phyloP scores from a whole-genome alignment of 2,329 filamentous ascomycete genomes.

The Westerdykella ornata region DNA sequence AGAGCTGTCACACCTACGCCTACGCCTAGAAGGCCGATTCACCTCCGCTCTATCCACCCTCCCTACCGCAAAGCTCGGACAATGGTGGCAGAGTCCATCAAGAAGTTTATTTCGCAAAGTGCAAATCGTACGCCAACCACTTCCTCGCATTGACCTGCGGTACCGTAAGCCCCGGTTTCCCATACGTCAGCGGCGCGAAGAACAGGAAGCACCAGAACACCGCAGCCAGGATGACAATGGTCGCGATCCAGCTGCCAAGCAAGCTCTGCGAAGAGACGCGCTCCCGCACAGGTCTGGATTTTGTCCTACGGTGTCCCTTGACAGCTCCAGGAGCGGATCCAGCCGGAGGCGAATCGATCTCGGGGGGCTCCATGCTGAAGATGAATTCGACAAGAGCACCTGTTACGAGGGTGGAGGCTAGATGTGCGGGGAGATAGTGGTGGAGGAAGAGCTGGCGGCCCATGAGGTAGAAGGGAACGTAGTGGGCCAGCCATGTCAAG shows the following conservation, averaged over 20 bases:
- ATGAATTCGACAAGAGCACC: constrained; percentile 92
- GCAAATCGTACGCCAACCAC: constrained; percentile 94
- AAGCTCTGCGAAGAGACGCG: constrained; percentile 74
- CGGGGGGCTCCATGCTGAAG: constrained; percentile 76
- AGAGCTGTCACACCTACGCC: no score
- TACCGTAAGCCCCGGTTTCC: constrained; percentile 78
- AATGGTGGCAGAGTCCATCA: background rate
- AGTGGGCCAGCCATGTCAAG: constrained; percentile 94
- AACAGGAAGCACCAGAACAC: constrained; percentile 78
- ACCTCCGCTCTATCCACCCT: no score
- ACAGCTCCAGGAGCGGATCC: constrained; percentile 22
- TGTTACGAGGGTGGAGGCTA: constrained; percentile 83
- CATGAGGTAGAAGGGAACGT: constrained; percentile 97
- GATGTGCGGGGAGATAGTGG: constrained; percentile 91
- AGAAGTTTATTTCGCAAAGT: constrained; percentile 82
- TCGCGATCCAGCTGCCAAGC: constrained; percentile 70
- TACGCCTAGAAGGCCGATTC: no score
- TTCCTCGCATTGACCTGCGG: constrained; percentile 75
- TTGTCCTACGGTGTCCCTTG: constrained; percentile 36
- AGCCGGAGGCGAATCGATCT: constrained; percentile 44
- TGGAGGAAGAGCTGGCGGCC: constrained; percentile 96
- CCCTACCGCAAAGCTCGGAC: no score
- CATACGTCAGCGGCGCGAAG: constrained; percentile 93
- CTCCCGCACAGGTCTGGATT: constrained; percentile 70
- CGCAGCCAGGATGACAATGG: constrained; percentile 59